Evolutionary conservation across 257 asterid species (phyloP).

Genomic region (Ilex asprella): DNA sequence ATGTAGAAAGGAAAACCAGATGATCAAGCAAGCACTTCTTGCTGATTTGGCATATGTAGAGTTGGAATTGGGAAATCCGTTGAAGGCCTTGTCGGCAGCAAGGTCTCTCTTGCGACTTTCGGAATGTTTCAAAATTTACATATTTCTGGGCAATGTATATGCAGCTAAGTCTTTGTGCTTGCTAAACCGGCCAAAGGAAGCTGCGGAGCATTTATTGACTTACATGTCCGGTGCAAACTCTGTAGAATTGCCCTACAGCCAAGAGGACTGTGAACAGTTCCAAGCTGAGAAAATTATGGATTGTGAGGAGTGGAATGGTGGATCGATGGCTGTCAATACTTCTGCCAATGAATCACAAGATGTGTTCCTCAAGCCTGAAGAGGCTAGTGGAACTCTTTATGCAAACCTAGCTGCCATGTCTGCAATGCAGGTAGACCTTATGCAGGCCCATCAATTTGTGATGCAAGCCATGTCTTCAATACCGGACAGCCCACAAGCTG

Average conservation of each 20-base stretch:
- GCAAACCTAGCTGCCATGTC: conserved; percentile 61
- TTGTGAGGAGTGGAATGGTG: conserved; percentile 43
- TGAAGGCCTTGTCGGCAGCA: conserved; percentile 54
- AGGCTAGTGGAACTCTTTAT: conserved; percentile 60
- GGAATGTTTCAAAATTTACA: conserved; percentile 41
- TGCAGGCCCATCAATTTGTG: conserved; percentile 47
- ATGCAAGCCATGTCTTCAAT: conserved; percentile 39
- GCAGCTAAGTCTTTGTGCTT: conserved; percentile 85
- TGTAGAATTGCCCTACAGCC: conserved; percentile 56
- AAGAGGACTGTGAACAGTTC: conserved; percentile 67
- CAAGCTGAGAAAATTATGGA: conserved; percentile 44
- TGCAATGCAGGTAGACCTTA: conserved; percentile 54
- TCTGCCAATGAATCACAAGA: conserved; percentile 34
- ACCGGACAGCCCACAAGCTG: conserved; percentile 51
- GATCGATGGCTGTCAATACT: conserved; percentile 12
- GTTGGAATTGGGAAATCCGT: conserved; percentile 62
- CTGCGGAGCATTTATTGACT: conserved; percentile 48
- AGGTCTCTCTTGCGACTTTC: conserved; percentile 51
- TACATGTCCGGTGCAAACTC: conserved; percentile 42
- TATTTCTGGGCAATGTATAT: conserved; percentile 58
- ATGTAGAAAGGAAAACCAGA: conserved; percentile 48
- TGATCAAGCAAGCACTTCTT: conserved; percentile 58
- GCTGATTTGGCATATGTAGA: conserved; percentile 80
- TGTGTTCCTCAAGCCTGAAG: conserved; percentile 60
- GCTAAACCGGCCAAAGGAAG: conserved; percentile 67